These are phyloP conservation scores for Suillus brevipes DNA, from an alignment of 768 basidiomycete species.

Conservation along the genomic window DNA sequence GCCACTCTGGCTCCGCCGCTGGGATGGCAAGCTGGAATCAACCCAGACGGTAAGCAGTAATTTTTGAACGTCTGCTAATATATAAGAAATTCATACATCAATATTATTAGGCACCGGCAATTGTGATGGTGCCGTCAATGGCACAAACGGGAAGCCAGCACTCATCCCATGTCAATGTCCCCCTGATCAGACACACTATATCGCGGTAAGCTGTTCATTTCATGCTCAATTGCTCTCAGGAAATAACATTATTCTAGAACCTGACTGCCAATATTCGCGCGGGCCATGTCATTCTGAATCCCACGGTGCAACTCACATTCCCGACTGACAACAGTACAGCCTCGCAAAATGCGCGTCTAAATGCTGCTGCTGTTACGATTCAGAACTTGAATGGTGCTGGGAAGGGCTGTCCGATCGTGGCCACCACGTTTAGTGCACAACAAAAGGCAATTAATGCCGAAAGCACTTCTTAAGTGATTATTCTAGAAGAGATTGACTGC, in stretches of 20 bases:
- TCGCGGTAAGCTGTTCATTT: constrained; percentile 18
- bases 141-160: constrained; percentile 31
- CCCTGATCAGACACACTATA: constrained; percentile 26
- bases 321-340: constrained; percentile 42
- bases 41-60: constrained; percentile 53
- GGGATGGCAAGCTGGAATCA: constrained; percentile 52
- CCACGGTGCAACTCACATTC: constrained; percentile 40
- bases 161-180: constrained; percentile 39
- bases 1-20: constrained; percentile 56
- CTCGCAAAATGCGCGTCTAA: constrained; percentile 49
- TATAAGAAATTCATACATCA: not conserved
- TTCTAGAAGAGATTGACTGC: not conserved
- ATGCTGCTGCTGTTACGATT: constrained; percentile 60
- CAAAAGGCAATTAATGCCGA: constrained; percentile 21
- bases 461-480: constrained; percentile 13
- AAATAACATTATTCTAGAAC: constrained; percentile 21
- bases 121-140: constrained; percentile 36
- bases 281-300: constrained; percentile 43
- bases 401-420: constrained; percentile 61
- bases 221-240: not conserved
- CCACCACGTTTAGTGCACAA: constrained; percentile 60
- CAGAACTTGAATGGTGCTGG: constrained; percentile 73
- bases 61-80: not conserved
- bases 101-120: constrained; percentile 34
- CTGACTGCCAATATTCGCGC: constrained; percentile 42